Evolutionary conservation across 352 stramenopile genomes (phyloP).

Genomic region (Globisporangium apiculatum): DNA sequence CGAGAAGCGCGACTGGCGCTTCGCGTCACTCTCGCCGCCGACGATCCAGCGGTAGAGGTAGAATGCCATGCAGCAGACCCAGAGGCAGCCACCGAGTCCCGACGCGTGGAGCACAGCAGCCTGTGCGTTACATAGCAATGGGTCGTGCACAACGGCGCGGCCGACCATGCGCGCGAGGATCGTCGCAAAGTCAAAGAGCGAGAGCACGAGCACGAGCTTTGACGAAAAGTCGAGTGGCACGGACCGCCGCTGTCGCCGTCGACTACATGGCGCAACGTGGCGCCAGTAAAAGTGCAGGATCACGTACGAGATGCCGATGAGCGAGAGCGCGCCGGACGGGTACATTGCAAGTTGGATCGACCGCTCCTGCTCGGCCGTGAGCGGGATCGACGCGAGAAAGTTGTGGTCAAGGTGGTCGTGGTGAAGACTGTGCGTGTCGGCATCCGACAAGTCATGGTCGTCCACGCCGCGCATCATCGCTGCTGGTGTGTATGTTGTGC

Average conservation of each 20-base stretch:
- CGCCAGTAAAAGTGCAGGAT: slow-evolving; percentile 50
- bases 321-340: slow-evolving; percentile 42
- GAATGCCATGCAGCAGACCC: slow-evolving; percentile 74
- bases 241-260: slow-evolving; percentile 5
- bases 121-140: slow-evolving; percentile 44
- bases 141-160: slow-evolving; percentile 31
- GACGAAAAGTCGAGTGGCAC: slow-evolving; percentile 54
- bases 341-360: slow-evolving; percentile 38
- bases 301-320: slow-evolving; percentile 58
- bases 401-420: neutral
- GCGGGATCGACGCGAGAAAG: slow-evolving; percentile 2
- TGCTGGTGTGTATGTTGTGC: neutral
- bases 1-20: slow-evolving; percentile 42
- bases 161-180: slow-evolving; percentile 50
- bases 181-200: slow-evolving; percentile 57
- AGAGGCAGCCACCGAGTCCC: slow-evolving; percentile 55
- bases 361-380: slow-evolving; percentile 20
- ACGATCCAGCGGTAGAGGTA: slow-evolving; percentile 81
- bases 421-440: slow-evolving; percentile 6
- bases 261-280: slow-evolving; percentile 14
- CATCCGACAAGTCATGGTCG: neutral
- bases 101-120: slow-evolving; percentile 45
- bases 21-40: slow-evolving; percentile 61
- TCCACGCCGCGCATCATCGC: neutral
- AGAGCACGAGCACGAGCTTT: slow-evolving; percentile 62